Evolutionary conservation across 768 basidiomycete species (phyloP), one percentile per base, ranked within the genome.

Genomic region (Termitomyces sp.): DNA sequence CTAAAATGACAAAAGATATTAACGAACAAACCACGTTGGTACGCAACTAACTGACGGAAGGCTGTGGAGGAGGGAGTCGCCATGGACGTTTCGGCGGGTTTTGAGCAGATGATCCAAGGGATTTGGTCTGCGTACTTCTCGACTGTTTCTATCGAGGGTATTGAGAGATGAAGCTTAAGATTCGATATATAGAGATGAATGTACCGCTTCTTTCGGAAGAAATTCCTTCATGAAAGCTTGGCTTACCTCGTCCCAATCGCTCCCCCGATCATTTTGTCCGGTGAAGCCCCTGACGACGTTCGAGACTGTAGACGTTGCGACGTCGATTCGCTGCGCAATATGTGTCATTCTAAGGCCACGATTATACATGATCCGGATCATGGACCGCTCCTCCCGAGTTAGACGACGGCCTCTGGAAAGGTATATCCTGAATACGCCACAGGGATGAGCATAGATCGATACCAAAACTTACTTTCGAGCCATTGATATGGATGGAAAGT

Each of bases 361-460:
- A 31, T 52, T 59, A 17, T 40, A 51, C 57, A 59, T 59, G 38
- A 59, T 59, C 6, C 25, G 48, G 15, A 59, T 52, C 37, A 12
- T 49, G 31, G 57, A 14, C 31, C 31, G 57, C 14, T 50, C 40
- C 17, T 51, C 38, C 6, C n/a, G 29, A 37, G n/a, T 32, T 17
- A 59, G 9, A 20, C 31, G 48, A 42, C 31, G 9, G 11, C 40
- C 2, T n/a, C 38, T 55, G 38, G 32, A 40, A 60, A 56, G 9
- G 34, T 37, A 20, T 6, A 6, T 47, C 29, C 6, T 37, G 4
- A 14, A 31, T 38, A 36, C 25, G 7, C 25, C 40, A 29, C 14
- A 31, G 15, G 29, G 9, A 7, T 17, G 2, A 31, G 15, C 25
- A 54, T 29, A 9, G 38, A 54, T 54, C 6, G 9, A 17, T 0